phyloP scores from a whole-genome alignment of 768 basidiomycete species.

The Mrakia blollopis region DNA sequence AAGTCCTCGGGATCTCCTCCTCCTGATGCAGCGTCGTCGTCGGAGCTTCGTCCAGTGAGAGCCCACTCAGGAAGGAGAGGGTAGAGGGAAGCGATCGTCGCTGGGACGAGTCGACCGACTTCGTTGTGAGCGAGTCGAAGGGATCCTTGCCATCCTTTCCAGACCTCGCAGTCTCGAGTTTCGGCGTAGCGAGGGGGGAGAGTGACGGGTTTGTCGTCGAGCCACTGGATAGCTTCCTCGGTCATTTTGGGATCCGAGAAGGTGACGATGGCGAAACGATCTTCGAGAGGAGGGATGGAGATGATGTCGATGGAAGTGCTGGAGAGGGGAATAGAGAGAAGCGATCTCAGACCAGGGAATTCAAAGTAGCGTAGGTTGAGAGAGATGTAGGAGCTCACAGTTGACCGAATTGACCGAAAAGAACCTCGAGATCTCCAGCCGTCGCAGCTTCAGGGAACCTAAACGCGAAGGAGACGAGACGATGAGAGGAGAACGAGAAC shows the following conservation, averaged over 20 bases:
- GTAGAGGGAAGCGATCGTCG: slow-evolving; percentile 24
- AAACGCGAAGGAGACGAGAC: too few relatives aligned
- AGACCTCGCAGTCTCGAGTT: slow-evolving; percentile 38
- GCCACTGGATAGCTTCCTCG: slow-evolving; percentile 36
- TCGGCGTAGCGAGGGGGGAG: slow-evolving; percentile 38
- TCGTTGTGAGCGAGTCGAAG: slow-evolving; percentile 39
- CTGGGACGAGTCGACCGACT: slow-evolving; percentile 39
- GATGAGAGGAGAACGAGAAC: background rate
- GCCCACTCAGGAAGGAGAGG: slow-evolving; percentile 25
- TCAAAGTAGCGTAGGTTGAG: slow-evolving; percentile 21
- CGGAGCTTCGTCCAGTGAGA: background rate
- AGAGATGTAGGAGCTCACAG: slow-evolving; percentile 36
- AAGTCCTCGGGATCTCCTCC: background rate
- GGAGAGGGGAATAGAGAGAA: background rate
- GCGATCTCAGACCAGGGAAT: background rate
- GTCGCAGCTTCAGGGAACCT: slow-evolving; percentile 41
- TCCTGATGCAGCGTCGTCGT: slow-evolving; percentile 10
- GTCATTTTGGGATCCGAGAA: slow-evolving; percentile 36
- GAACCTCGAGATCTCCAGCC: slow-evolving; percentile 41
- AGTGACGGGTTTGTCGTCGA: slow-evolving; percentile 39
- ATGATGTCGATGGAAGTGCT: slow-evolving; percentile 44
- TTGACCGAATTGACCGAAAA: slow-evolving; percentile 43
- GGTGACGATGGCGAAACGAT: slow-evolving; percentile 42
- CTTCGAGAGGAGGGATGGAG: slow-evolving; percentile 39
- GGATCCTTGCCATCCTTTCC: slow-evolving; percentile 40